phyloP scores from a whole-genome alignment of 1,284 basidiomycete genomes.

The Cutaneotrichosporon dermatis region DNA sequence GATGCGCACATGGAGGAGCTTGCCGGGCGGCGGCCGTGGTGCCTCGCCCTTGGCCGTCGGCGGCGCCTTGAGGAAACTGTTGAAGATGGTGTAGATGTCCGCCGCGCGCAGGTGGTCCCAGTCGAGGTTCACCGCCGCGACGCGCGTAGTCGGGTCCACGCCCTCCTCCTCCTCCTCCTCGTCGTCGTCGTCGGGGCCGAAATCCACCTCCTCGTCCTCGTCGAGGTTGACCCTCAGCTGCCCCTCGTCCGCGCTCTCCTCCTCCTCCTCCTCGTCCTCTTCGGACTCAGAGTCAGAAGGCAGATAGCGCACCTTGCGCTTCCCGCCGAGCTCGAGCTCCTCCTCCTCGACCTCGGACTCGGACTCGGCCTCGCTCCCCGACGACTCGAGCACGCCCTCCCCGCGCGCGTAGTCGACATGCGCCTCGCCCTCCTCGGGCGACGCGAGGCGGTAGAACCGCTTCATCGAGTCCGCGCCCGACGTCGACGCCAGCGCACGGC shows the following conservation, averaged over 20 bases:
- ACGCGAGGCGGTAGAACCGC: slow-evolving; percentile 70
- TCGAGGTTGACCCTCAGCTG: slow-evolving; percentile 58
- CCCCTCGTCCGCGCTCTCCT: slow-evolving; percentile 34
- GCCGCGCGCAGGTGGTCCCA: slow-evolving; percentile 93
- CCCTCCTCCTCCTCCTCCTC: slow-evolving; percentile 44
- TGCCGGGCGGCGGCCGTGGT: slow-evolving; percentile 54
- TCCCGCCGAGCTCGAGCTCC: slow-evolving; percentile 53
- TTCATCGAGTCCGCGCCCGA: slow-evolving; percentile 71
- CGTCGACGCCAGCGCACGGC: slow-evolving; percentile 64
- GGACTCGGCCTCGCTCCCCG: slow-evolving; percentile 62
- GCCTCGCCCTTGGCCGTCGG: slow-evolving; percentile 20
- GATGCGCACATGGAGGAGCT: slow-evolving; percentile 69
- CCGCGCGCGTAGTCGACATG: slow-evolving; percentile 83
- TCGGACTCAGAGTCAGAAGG: slow-evolving; percentile 37
- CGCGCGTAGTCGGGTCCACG: slow-evolving; percentile 58
- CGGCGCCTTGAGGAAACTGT: slow-evolving; percentile 63
- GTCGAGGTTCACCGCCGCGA: slow-evolving; percentile 94
- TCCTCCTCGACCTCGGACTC: slow-evolving; percentile 47
- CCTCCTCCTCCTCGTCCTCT: slow-evolving; percentile 32
- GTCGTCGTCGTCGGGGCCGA: slow-evolving; percentile 37
- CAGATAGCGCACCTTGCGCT: slow-evolving; percentile 50
- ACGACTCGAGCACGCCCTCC: slow-evolving; percentile 78
- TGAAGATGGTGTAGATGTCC: slow-evolving; percentile 90
- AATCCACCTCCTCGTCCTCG: slow-evolving; percentile 54
- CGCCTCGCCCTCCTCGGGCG: slow-evolving; percentile 34